Evolutionary conservation across 345 rosid genomes (phyloP), one percentile per base, ranked within the genome.

Genomic region (Acer campestre): DNA sequence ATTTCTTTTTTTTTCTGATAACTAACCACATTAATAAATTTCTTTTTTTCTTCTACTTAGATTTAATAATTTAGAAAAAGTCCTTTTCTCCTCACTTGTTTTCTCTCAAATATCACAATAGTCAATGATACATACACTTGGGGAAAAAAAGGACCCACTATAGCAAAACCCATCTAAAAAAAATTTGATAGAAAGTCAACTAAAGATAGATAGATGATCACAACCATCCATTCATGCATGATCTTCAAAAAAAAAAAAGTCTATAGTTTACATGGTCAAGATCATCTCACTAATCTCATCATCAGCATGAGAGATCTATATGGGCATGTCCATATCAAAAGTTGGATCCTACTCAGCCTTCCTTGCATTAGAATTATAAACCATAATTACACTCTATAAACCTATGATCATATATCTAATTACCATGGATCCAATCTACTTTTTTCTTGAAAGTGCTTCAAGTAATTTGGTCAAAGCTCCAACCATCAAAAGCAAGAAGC

Each of bases 311-410:
- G 74, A 35, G 14, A 59, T 49, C 17, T 9, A 49, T 29, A 6
- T 27, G 23, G 31, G 61, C 35, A 23, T 58, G 81, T 59, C 56
- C 20, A 14, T 49, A 49, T 64, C 22, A 4, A 25, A 46, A 14
- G 67, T 58, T 40, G 62, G 77, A 17, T 68, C 25, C 40, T 55
- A 20, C 23, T 42, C 53, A 25, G 31, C 17, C 42, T 64, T 64
- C 76, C 73, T 44, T 75, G 73, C 38, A 31, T 31, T 31, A 31
- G 38, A 49, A 49, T 49, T 49, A 67, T 72, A 20, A 80, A 77
- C 65, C 27, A 72, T 23, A 55, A 61, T 74, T 68, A 38, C 31
- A 3, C 64, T 38, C 65, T 74, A 63, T 18, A 63, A 17, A 27
- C 69, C 69, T 63, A 31, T 25, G 11, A 63, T 46, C 10, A 46